These are phyloP conservation scores for Plasmodium vinckei DNA, from an alignment of 169 alveolate species.

Conservation along the genomic window DNA sequence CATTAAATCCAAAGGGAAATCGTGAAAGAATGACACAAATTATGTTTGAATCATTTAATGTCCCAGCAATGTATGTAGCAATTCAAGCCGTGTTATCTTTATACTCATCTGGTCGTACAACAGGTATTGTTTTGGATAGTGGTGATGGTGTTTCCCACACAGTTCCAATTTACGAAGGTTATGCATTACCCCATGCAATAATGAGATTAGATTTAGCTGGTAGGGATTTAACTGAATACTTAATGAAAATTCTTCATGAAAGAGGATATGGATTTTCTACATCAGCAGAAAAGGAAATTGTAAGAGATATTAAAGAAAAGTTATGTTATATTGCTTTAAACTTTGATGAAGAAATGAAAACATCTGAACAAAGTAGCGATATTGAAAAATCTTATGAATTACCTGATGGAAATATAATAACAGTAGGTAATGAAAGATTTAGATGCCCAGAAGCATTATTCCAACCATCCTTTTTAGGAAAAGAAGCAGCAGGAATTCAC, in stretches of 20 bases:
- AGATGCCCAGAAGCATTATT: conserved; percentile 98
- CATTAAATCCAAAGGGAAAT: conserved; percentile 96
- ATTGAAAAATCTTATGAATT: conserved; percentile 96
- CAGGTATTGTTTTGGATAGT: conserved; percentile 98
- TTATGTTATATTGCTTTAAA: conserved; percentile 97
- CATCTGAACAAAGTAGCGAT: conserved; percentile 85
- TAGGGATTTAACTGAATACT: conserved; percentile 95
- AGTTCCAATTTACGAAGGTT: conserved; percentile 99
- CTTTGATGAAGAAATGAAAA: conserved; percentile 95
- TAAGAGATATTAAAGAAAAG: conserved; percentile 98
- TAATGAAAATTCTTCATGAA: conserved; percentile 95
- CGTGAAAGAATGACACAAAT: conserved; percentile 98
- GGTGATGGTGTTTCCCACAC: conserved; percentile 99
- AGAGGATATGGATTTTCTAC: conserved; percentile 97
- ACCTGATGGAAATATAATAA: conserved; percentile 98
- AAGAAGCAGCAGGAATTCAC: conserved; percentile 97
- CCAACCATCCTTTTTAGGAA: conserved; percentile 95
- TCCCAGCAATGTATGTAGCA: conserved; percentile 97
- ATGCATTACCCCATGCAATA: conserved; percentile 98
- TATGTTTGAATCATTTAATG: conserved; percentile 98
- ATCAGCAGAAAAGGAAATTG: conserved; percentile 97
- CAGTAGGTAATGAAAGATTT: conserved; percentile 96
- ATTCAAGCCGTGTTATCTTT: conserved; percentile 98
- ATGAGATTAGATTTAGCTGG: conserved; percentile 98
- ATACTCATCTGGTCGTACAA: conserved; percentile 99